Base-by-base conservation (phyloP, 306 rosid species). In the Dryas drummondii region DNA sequence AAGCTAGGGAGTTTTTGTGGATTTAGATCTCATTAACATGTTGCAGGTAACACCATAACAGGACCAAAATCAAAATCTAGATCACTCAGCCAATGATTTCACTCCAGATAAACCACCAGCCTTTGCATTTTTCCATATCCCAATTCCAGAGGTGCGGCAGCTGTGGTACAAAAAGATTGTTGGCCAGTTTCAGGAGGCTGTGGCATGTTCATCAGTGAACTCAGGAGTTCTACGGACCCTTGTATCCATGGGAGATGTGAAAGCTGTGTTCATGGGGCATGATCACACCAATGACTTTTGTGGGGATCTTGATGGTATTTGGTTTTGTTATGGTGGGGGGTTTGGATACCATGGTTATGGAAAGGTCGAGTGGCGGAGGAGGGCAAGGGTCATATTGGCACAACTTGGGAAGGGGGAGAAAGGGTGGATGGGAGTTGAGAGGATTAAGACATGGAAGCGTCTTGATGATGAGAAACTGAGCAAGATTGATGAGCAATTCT, bases 281-380 rank as follows among this genome's bases (percentile, higher is more conserved):
- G 98, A 94, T 79, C 98, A 91, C 79, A 77, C 54, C 7, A 94
- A 94, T 58, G 98, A 94, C 78, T 94, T 91, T 54, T 94, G 98
- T 16, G 98, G 98, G 74, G 83, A 84, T 72, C 85, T 94, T 69
- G 87, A 87, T 22, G 93, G 87, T 26, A 81, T 94, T 72, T 91
- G 96, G 98, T 94, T 94, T 59, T 94, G 98, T 84, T 94, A 94
- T 41, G 98, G 98, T 66, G 97, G 98, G 22, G 97, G 97, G 45
- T 88, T 91, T 59, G 98, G 98, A 49, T 94, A 94, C 81, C 97
- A 91, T 75, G 97, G 87, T 22, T 94, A 94, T 53, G 98, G 98
- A 49, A 87, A 82, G 68, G 76, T 56, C 0, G 94, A 94, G 55
- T 94, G 96, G 98, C 87, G 89, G 5, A 88, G 97, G 79, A 88